Base-by-base conservation (phyloP, 805 yeast genomes). In the Candida adriatica region DNA sequence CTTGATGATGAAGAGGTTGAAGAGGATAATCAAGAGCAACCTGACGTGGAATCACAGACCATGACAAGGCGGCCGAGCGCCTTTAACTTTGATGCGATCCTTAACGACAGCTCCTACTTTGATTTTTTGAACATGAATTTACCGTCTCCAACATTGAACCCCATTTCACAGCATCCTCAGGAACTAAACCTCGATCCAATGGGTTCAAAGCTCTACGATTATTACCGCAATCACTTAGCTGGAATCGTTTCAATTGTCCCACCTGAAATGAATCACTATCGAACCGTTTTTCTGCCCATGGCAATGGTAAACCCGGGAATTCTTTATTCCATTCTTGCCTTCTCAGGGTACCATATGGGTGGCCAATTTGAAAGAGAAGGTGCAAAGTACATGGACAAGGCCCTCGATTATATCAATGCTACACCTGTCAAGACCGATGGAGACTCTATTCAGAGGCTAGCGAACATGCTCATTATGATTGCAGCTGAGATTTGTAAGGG, bases 401-500 rank as follows among this genome's bases (percentile, higher is more conserved):
- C 81, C 1, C 46, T 73, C 11, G 55, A 59, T 24, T 68, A 64
- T 38, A 53, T 72, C 26, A 51, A 54, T 20, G 46, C 47, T 3
- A 53, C 55, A 3, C 63, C 64, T 4, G 35, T 41, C n/a, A 34
- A 29, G 22, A 34, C 41, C 3, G 52, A 51, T 20, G 27, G 38
- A 13, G 49, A 48, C 8, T 41, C 45, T 36, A 37, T 54, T 31
- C 59, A 45, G 41, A 67, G 78, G 37, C 51, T 83, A 27, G 88
- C 94, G 1, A 71, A 79, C 13, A 61, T 79, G 32, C 56, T 83
- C 39, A 72, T 84, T 31, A 61, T 83, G 30, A 72, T 82, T 42
- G 85, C 81, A n/a, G 88, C 84, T 1, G 87, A 82, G 48, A 80
- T 84, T 32, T 83, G 90, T 56, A 70, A 75, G 41, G 94, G 94